Percentiles rank a stretch among this genome's conserved stretches.
phyloP scores from a whole-genome alignment of 176 grass and related monocot genomes.

The Cenchrus americanus region DNA sequence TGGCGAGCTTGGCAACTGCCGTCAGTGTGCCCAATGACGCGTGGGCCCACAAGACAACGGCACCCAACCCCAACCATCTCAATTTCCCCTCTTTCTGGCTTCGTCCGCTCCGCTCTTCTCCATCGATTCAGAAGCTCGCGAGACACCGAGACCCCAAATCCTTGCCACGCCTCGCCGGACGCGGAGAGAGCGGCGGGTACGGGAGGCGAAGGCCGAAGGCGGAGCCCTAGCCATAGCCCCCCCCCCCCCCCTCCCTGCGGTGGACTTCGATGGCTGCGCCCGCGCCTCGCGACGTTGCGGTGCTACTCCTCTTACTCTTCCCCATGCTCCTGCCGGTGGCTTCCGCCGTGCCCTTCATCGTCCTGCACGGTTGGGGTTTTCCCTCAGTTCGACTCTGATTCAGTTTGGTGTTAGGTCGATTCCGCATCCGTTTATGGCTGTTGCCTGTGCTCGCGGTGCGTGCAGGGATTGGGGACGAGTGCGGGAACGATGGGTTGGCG shows the following conservation, averaged over 20 bases:
- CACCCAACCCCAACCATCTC: background rate
- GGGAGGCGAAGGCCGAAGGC: conserved; percentile 11
- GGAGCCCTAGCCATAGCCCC: background rate
- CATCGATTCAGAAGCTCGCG: background rate
- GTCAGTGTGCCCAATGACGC: background rate
- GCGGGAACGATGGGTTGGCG: conserved; percentile 65
- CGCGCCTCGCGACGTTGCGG: background rate
- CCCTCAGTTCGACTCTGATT: background rate
- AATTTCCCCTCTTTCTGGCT: too few species aligned
- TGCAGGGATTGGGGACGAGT: conserved; percentile 90
- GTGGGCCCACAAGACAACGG: background rate
- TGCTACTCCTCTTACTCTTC: background rate
- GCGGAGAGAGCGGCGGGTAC: background rate
- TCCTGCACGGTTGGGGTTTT: conserved; percentile 68
- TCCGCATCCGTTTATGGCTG: background rate
- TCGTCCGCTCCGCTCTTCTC: background rate
- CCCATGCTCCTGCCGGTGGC: conserved; percentile 30
- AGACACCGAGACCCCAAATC: background rate
- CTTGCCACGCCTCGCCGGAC: background rate
- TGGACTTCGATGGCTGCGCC: conserved; percentile 13
- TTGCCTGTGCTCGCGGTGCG: conserved; percentile 10
- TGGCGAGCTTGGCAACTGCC: too few species aligned
- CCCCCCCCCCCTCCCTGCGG: background rate
- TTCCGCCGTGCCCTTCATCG: conserved; percentile 62
- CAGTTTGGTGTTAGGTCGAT: background rate